Base-by-base conservation (phyloP, 176 grass and related monocot genomes). In the Raddia guianensis region DNA sequence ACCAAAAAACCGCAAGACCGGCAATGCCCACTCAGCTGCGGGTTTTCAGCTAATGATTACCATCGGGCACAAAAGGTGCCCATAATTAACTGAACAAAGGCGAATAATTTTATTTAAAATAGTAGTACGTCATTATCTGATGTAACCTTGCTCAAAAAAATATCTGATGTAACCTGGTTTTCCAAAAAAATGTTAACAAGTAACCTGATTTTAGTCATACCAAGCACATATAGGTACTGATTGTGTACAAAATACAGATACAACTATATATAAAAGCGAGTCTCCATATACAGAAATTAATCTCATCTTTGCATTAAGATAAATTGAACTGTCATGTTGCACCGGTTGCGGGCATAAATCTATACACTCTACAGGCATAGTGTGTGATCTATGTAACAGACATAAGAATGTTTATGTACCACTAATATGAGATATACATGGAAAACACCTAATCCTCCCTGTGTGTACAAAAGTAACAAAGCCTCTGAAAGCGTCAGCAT, bases 321-420 rank as follows among this genome's bases (percentile, higher is more conserved):
- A 2, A 49, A 60, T 16, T 14, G 53, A 45, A 57, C 14, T 64
- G 37, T 46, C 79, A n/a, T 20, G 67, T 19, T 19, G 75, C 75
- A 71, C 59, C 57, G 63, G 58, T 42, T 12, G 57, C 46, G 67
- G 19, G 13, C 45, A 46, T 20, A 72, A 40, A 72, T 82, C 79
- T 77, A 18, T 77, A 77, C 79, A 76, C 79, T 77, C 12, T 77
- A 77, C 72, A 76, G 62, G 48, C 57, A n/a, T 35, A 63, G 46
- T 5, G 35, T 76, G 54, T 15, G 56, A 63, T 44, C 55, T 77
- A 82, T 45, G 40, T 54, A 82, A 12, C 48, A 72, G 55, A 74
- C 1, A 51, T 54, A 84, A 74, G 70, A 70, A 51, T 54, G 46
- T 54, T 40, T 40, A 40, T 40, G 37, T 40, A 40, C 37, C 4